Evolutionary conservation across 768 basidiomycete genomes (phyloP), one percentile per base, ranked within the genome.

Genomic region (Paxillus involutus): DNA sequence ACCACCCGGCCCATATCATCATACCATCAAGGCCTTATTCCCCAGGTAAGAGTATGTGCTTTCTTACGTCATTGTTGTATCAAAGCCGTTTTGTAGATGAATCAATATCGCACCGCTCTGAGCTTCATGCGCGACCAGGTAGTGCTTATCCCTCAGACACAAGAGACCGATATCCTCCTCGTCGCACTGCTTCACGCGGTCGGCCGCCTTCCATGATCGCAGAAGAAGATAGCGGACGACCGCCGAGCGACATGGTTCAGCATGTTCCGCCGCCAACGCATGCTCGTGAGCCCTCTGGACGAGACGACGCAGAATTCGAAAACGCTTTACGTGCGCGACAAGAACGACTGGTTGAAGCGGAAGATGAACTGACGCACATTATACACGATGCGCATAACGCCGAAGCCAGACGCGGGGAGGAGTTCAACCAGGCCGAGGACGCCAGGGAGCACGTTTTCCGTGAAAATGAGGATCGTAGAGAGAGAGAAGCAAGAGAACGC

Each of bases 391-490:
- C 83, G 0, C 77, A 80, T 35, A 80, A 82, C 47, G 81, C 80
- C 1, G 90, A 92, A 61, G 77, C 81, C 24, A 74, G 73, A 44
- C 80, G 89, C 10, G 89, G 91, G 52, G 67, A 66, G 8, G 81
- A 84, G 30, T 91, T 89, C 70, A 77, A 80, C 16, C 71, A 72
- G 1, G 79, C 81, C 54, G 90, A 92, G 67, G 82, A 85, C 11
- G 83, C 81, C 47, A 75, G 89, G 7, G 77, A 88, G 17, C 79
- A 72, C 8, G 66, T 84, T 2, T 90, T 89, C 66, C 62, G 76
- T 30, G 83, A 85, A 2, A 74, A 73, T 39, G 85, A 91, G 62
- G 77, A 71, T 3, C 76, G 81, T 42, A 75, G 89, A 37, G 81
- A 81, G 19, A 68, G 75, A 21, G 86, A 89, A 62, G 72, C 82